phyloP scores from a whole-genome alignment of 1,139 yeast genomes.

The Pneumocystis canis region DNA sequence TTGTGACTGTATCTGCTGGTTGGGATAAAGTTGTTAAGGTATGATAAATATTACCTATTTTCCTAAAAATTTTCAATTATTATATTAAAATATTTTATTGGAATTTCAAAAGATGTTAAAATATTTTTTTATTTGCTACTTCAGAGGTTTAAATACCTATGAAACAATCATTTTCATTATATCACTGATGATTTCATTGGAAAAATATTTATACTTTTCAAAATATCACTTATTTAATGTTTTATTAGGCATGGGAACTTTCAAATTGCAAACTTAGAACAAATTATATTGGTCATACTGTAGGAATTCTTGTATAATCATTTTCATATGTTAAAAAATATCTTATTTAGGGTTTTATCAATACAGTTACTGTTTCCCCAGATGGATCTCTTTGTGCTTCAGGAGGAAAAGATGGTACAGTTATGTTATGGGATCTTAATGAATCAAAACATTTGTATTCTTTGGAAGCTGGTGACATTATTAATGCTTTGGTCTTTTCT shows the following conservation, averaged over 20 bases:
- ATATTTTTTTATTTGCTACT: constrained; percentile 88
- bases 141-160: constrained; percentile 71
- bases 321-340: not conserved
- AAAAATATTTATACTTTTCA: constrained; percentile 21
- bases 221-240: constrained; percentile 21
- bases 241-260: constrained; percentile 80
- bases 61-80: too few species aligned
- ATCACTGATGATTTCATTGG: not conserved
- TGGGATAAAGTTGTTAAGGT: constrained; percentile 99
- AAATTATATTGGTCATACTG: constrained; percentile 96
- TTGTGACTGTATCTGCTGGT: constrained; percentile 88
- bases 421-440: constrained; percentile 97
- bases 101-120: constrained; percentile 19
- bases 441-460: constrained; percentile 82
- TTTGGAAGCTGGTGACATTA: constrained; percentile 90
- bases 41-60: constrained; percentile 34
- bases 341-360: constrained; percentile 56
- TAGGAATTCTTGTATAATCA: not conserved
- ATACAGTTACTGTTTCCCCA: constrained; percentile 96
- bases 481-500: constrained; percentile 97
- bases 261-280: constrained; percentile 75
- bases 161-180: constrained; percentile 70
- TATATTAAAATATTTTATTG: too few species aligned
- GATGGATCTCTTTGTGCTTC: constrained; percentile 99
- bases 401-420: constrained; percentile 98